Evolutionary conservation across 1,284 basidiomycete genomes (phyloP), one percentile per base, ranked within the genome.

Genomic region (Pseudozyma pruni): DNA sequence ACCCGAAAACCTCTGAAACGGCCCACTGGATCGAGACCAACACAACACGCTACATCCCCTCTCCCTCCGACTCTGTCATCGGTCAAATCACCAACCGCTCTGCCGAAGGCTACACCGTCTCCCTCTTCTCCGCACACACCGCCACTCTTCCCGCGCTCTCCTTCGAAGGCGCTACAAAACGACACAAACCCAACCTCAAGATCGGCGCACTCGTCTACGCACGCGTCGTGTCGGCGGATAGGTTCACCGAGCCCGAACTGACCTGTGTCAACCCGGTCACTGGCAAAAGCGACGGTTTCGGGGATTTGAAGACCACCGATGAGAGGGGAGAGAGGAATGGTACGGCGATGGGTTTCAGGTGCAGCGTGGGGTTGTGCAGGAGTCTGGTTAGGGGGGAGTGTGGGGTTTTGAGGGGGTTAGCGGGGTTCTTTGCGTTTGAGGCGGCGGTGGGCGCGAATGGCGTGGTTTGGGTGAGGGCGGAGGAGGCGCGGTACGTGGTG

Each of bases 121-220:
- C 79, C 13, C 71, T 82, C 17, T 74, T 73, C 39, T 62, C 71
- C 3, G 63, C 76, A 1, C 74, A 79, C 42, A 33, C 46, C 2
- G 74, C 72, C 22, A 74, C 71, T 9, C 57, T 82, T 3, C 77
- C 80, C 6, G 76, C 66, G 9, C 74, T 82, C 22, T 59, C 75
- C 14, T 82, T 82, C 31, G 78, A 81, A 48, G 80, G 80, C 19
- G 80, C 80, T 8, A 80, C 79, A 3, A 81, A 81, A 47, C 70
- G 80, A 13, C 72, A 79, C 53, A 74, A 72, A 33, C 80, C 80
- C 20, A 80, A 81, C 45, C 63, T 82, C 9, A 52, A 61, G n/a
- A 64, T 80, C 20, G 80, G 80, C 5, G 43, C 72, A 4, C 45
- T 81, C 4, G 72, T 82, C 25, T 82, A 82, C 31, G 80, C 79